phyloP scores from a whole-genome alignment of 805 yeast genomes.

The Candida corydali region DNA sequence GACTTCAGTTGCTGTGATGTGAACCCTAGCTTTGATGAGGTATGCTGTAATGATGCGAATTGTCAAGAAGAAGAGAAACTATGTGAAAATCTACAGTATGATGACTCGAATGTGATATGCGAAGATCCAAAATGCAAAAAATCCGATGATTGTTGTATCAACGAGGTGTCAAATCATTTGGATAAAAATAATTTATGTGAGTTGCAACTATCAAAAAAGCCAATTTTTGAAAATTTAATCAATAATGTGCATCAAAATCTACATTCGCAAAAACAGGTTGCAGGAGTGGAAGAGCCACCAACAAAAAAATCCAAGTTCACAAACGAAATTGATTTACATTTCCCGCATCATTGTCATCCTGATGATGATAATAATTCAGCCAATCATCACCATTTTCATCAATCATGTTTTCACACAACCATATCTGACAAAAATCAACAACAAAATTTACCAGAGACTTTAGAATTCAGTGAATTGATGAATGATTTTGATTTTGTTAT shows the following conservation, averaged over 20 bases:
- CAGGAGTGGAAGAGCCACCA: slow-evolving; percentile 3
- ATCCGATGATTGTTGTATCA: slow-evolving; percentile 6
- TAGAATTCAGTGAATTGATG: slow-evolving; percentile 13
- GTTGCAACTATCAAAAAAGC: slow-evolving; percentile 23
- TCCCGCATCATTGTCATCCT: slow-evolving; percentile 36
- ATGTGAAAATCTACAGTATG: too few relatives aligned
- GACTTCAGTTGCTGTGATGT: slow-evolving; percentile 6
- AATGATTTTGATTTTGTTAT: slow-evolving; percentile 36
- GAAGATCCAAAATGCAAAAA: slow-evolving; percentile 8
- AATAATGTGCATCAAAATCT: slow-evolving; percentile 31
- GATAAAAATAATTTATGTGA: slow-evolving; percentile 24
- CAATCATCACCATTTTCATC: slow-evolving; percentile 26
- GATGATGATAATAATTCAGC: slow-evolving; percentile 7
- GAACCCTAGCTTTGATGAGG: slow-evolving; percentile 3
- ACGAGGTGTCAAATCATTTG: slow-evolving; percentile 6
- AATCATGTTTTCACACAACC: slow-evolving; percentile 44
- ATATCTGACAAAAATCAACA: slow-evolving; percentile 20
- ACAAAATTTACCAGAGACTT: not conserved
- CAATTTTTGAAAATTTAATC: slow-evolving; percentile 37
- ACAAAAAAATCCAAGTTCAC: slow-evolving; percentile 9
- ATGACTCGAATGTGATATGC: slow-evolving; percentile 2
- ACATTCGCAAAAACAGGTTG: slow-evolving; percentile 7
- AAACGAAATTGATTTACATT: slow-evolving; percentile 28
- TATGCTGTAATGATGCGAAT: slow-evolving; percentile 7
- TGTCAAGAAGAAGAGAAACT: slow-evolving; percentile 2